Conservation (phyloP, 1,284 basidiomycete genomes). For the Rhodotorula sp. region DNA sequence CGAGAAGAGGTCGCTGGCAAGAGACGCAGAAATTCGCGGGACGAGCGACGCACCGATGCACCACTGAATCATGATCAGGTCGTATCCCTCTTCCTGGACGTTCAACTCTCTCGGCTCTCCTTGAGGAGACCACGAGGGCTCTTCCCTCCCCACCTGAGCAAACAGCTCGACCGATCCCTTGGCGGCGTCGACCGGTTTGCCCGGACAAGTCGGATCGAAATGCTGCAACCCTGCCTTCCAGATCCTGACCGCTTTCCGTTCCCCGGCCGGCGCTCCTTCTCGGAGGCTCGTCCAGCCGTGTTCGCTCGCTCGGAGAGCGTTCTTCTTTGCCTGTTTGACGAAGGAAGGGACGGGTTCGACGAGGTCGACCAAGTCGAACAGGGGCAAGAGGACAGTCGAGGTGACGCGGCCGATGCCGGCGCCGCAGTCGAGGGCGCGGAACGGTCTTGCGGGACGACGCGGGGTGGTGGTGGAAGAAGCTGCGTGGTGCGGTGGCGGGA, state of each 20-base stretch:
- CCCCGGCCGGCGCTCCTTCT: constrained; percentile 20
- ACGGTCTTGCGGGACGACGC: constrained; percentile 15
- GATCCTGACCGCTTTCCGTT: constrained; percentile 72
- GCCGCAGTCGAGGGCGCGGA: constrained; percentile 77
- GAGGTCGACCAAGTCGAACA: constrained; percentile 78
- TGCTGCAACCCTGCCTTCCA: constrained; percentile 71
- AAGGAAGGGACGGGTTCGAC: constrained; percentile 81
- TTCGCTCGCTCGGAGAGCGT: constrained; percentile 52
- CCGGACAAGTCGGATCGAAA: constrained; percentile 68
- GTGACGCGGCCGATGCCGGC: constrained; percentile 88
- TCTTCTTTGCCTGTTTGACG: constrained; percentile 61
- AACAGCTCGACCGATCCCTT: constrained; percentile 18
- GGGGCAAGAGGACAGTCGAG: constrained; percentile 73
- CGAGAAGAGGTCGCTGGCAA: neutral
- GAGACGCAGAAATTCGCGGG: no score
- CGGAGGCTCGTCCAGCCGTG: constrained; percentile 62
- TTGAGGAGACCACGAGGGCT: constrained; percentile 50
- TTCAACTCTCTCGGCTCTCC: constrained; percentile 37
- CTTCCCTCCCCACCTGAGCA: constrained; percentile 43
- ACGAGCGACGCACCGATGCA: constrained; percentile 59
- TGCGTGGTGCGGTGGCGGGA: constrained; percentile 63
- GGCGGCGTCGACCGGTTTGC: constrained; percentile 46
- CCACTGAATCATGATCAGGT: constrained; percentile 93
- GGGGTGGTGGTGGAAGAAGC: constrained; percentile 36
- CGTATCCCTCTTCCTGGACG: constrained; percentile 56